Conservation (phyloP, 768 basidiomycete genomes). For the Glaciozyma martinii region DNA sequence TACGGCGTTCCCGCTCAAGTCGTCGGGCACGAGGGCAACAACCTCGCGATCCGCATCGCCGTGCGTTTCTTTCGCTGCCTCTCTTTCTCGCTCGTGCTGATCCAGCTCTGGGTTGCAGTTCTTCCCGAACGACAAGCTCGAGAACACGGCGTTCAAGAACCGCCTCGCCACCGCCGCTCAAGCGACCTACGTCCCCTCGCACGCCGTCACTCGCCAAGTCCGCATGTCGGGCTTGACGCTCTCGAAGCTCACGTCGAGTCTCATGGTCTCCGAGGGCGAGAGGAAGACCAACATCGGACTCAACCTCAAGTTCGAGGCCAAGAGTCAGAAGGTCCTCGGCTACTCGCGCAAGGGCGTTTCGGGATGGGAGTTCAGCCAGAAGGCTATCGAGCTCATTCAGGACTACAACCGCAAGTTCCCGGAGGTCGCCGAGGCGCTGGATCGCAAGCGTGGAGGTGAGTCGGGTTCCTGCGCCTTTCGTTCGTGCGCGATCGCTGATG, state of each 20-base stretch:
- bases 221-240: constrained; percentile 68
- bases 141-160: constrained; percentile 66
- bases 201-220: constrained; percentile 63
- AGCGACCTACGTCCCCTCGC: constrained; percentile 65
- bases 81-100: background rate
- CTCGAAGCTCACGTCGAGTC: constrained; percentile 83
- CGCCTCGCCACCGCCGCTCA: constrained; percentile 51
- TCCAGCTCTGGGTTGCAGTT: constrained; percentile 49
- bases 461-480: background rate
- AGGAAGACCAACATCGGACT: constrained; percentile 84
- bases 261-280: constrained; percentile 70
- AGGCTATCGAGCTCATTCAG: constrained; percentile 65
- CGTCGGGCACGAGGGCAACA: constrained; percentile 56
- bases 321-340: constrained; percentile 82
- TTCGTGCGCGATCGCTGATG: fast-evolving
- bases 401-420: constrained; percentile 75
- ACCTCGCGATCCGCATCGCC: constrained; percentile 76
- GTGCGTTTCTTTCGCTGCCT: constrained; percentile 45
- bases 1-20: constrained; percentile 96
- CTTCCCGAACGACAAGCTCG: constrained; percentile 71
- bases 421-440: constrained; percentile 65
- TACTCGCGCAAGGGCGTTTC: constrained; percentile 77
- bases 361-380: constrained; percentile 89
- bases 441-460: constrained; percentile 38
- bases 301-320: constrained; percentile 91